Conservation (phyloP, 768 basidiomycete species). For the Mycena rosella region DNA sequence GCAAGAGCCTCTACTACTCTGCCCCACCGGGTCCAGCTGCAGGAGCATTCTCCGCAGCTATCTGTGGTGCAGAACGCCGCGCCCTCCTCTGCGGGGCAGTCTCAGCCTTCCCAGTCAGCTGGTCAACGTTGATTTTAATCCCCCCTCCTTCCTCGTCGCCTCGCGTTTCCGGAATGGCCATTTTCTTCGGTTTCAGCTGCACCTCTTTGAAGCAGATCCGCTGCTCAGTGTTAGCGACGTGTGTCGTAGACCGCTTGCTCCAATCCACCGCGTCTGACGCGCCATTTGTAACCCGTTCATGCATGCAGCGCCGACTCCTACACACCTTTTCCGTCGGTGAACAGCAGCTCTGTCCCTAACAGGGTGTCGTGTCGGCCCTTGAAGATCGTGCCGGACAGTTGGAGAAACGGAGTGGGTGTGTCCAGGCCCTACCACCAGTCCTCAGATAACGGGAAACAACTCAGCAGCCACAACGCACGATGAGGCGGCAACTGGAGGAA, state of each 20-base stretch:
- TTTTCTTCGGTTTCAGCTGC: constrained; percentile 61
- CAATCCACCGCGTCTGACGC: constrained; percentile 58
- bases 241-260: constrained; percentile 63
- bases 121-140: constrained; percentile 25
- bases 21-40: too few relatives aligned
- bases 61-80: background rate
- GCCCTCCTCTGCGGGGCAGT: constrained; percentile 21
- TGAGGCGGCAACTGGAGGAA: constrained; percentile 76
- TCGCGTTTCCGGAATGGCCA: constrained; percentile 24
- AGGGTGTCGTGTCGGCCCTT: constrained; percentile 77
- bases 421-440: constrained; percentile 71
- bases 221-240: constrained; percentile 73
- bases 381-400: constrained; percentile 81
- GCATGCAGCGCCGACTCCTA: background rate
- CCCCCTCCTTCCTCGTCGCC: constrained; percentile 16
- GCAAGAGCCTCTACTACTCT: background rate
- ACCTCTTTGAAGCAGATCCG: constrained; percentile 84
- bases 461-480: constrained; percentile 60
- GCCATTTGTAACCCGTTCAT: constrained; percentile 4
- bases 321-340: constrained; percentile 76
- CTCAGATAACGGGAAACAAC: background rate
- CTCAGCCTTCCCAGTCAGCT: constrained; percentile 46
- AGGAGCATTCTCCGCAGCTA: too few relatives aligned
- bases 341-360: constrained; percentile 82
- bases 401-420: constrained; percentile 81